Evolutionary conservation across 2,329 filamentous ascomycete genomes (phyloP).

Genomic region (Claviceps arundinis): DNA sequence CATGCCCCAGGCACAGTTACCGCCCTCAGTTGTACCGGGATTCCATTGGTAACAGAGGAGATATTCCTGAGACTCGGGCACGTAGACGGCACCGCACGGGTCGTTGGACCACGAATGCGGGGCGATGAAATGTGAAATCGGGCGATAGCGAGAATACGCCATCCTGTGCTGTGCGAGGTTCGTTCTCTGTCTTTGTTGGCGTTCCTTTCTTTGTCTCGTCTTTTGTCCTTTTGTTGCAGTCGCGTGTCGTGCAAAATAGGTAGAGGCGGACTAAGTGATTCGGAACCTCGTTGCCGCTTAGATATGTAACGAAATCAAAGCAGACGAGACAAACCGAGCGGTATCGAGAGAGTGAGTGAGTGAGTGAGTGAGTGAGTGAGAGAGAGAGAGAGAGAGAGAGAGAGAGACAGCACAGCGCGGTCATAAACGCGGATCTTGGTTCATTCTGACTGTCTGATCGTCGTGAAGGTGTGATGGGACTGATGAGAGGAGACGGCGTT

Average conservation of each 20-base stretch:
- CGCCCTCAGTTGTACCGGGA: constrained; percentile 12
- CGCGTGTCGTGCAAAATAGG: too few relatives aligned
- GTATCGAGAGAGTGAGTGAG: background rate
- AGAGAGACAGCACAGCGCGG: background rate
- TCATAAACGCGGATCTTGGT: background rate
- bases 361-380: background rate
- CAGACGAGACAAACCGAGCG: too few relatives aligned
- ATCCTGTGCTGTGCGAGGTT: background rate
- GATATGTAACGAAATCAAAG: too few relatives aligned
- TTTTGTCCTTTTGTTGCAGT: background rate
- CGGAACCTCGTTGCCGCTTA: too few relatives aligned
- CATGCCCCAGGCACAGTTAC: constrained; percentile 15
- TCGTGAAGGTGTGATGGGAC: background rate
- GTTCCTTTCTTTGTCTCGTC: background rate
- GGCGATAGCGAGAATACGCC: constrained; percentile 6
- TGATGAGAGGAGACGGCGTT: too few relatives aligned
- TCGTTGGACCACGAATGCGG: constrained; percentile 26
- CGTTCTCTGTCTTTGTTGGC: background rate
- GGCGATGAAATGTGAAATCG: constrained; percentile 22
- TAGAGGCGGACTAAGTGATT: too few relatives aligned
- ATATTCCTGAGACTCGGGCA: constrained; percentile 26
- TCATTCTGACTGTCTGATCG: background rate
- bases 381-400: background rate
- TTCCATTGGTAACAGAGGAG: constrained; percentile 26
- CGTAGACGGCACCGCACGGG: constrained; percentile 28